Percentiles rank a stretch among this genome's conserved stretches.
These are phyloP conservation scores for Thermothelomyces thermophilus DNA, from an alignment of 2,329 filamentous ascomycete genomes.

Conservation along the genomic window DNA sequence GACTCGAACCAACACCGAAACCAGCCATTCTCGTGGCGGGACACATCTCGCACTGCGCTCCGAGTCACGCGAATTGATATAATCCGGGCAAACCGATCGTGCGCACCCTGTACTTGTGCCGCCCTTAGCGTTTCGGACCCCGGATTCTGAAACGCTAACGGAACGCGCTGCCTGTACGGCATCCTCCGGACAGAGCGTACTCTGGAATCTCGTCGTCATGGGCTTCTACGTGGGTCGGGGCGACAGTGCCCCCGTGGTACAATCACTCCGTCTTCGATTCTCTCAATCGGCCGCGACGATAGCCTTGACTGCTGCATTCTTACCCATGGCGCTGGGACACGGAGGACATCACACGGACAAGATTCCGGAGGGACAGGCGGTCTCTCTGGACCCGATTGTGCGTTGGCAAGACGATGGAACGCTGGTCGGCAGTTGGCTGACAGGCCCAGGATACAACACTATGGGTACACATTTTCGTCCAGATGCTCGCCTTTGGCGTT, in stretches of 20 bases:
- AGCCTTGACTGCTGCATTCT: slow-evolving; percentile 16
- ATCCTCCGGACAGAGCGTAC: neutral
- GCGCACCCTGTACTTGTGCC: neutral
- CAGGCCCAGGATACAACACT: slow-evolving; percentile 62
- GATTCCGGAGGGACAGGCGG: slow-evolving; percentile 61
- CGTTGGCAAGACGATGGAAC: slow-evolving; percentile 29
- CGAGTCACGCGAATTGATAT: neutral
- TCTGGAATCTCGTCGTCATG: slow-evolving; percentile 17
- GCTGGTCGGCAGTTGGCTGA: slow-evolving; percentile 6
- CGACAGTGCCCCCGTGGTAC: slow-evolving; percentile 12
- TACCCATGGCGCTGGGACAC: slow-evolving; percentile 34
- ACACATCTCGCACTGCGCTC: slow-evolving; percentile 4
- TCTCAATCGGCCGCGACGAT: slow-evolving; percentile 11
- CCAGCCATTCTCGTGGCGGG: neutral
- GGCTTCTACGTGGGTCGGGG: slow-evolving; percentile 3
- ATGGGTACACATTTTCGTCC: slow-evolving; percentile 90
- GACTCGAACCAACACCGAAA: neutral
- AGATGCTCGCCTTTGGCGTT: slow-evolving; percentile 81
- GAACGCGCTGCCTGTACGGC: no score
- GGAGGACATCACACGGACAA: slow-evolving; percentile 43
- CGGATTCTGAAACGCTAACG: neutral
- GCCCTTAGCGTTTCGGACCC: neutral
- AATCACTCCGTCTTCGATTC: slow-evolving; percentile 10
- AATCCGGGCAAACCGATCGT: neutral
- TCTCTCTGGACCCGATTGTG: slow-evolving; percentile 69